These are phyloP conservation scores for Mortierella sp. DNA, from an alignment of 371 early-diverging fungal species.

Conservation along the genomic window DNA sequence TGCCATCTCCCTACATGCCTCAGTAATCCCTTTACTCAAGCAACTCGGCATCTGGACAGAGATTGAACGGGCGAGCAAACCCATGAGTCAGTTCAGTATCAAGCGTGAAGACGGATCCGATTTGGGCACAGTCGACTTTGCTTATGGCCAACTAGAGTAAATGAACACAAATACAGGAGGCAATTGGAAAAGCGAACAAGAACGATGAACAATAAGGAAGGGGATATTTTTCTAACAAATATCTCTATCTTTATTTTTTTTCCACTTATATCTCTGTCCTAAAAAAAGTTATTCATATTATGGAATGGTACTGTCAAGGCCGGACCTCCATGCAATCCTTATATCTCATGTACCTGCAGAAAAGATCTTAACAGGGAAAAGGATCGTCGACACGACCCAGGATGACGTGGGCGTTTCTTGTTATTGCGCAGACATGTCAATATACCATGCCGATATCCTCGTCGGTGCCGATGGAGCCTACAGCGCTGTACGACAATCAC, in stretches of 20 bases:
- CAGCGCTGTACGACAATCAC: constrained; percentile 40
- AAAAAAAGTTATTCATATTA: constrained; percentile 40
- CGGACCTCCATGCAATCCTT: constrained; percentile 37
- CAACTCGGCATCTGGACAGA: constrained; percentile 46
- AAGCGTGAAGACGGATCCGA: constrained; percentile 52
- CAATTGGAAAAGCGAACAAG: neutral
- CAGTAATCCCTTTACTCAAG: constrained; percentile 41
- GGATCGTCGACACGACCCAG: constrained; percentile 36
- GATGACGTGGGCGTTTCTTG: constrained; percentile 43
- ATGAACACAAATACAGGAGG: too few relatives aligned
- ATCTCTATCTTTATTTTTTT: neutral
- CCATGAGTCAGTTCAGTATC: constrained; percentile 52
- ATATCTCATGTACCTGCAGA: constrained; percentile 33
- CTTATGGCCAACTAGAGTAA: constrained; percentile 37
- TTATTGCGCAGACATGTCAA: constrained; percentile 36
- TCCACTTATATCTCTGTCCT: too few relatives aligned
- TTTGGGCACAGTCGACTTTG: constrained; percentile 42
- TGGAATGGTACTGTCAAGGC: constrained; percentile 34
- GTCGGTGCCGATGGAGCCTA: constrained; percentile 52
- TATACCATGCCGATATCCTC: constrained; percentile 50
- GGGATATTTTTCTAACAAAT: neutral
- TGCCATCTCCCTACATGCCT: constrained; percentile 48
- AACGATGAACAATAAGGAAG: neutral
- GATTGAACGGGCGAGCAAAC: constrained; percentile 40
- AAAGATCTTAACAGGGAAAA: constrained; percentile 44